Percentiles rank a stretch among this genome's conserved stretches.
These are phyloP conservation scores for Aspergillus biplanus DNA, from an alignment of 495 filamentous ascomycete species.

Conservation along the genomic window DNA sequence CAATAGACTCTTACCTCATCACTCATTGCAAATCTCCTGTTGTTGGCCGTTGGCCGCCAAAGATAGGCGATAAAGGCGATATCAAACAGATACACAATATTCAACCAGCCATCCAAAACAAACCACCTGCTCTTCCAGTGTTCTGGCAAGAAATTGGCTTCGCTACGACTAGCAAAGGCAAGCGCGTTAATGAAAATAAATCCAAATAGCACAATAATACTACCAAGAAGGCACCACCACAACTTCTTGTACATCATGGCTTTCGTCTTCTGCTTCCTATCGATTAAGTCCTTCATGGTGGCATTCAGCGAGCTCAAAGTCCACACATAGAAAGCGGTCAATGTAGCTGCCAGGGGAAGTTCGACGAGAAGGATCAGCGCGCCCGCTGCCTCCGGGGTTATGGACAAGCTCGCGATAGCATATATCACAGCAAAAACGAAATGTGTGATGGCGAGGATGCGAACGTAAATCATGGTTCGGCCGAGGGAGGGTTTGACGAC, in stretches of 20 bases:
- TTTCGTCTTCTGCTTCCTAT: slow-evolving; percentile 92
- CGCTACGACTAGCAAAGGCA: slow-evolving; percentile 78
- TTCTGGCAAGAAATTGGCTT: slow-evolving; percentile 87
- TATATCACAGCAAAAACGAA: slow-evolving; percentile 96
- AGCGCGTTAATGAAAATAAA: slow-evolving; percentile 98
- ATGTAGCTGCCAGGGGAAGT: slow-evolving; percentile 84
- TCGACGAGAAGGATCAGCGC: slow-evolving; percentile 95
- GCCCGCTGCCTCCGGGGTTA: slow-evolving; percentile 74
- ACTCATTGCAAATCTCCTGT: slow-evolving; percentile 97
- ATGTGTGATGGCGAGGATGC: slow-evolving; percentile 87
- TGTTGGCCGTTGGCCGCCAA: slow-evolving; percentile 96
- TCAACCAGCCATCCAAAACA: slow-evolving; percentile 95
- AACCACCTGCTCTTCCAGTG: slow-evolving; percentile 99
- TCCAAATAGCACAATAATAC: slow-evolving; percentile 91
- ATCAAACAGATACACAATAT: slow-evolving; percentile 92
- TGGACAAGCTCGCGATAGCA: slow-evolving; percentile 82
- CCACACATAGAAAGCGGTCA: slow-evolving; percentile 99
- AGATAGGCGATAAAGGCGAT: slow-evolving; percentile 93
- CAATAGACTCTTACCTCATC: slow-evolving; percentile 68
- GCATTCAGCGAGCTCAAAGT: slow-evolving; percentile 92
- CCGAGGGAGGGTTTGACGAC: slow-evolving; percentile 96
- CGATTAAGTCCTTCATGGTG: slow-evolving; percentile 93
- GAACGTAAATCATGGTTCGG: slow-evolving; percentile 90
- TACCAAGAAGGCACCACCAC: slow-evolving; percentile 94
- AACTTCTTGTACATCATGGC: slow-evolving; percentile 96